Evolutionary conservation across 2,329 filamentous ascomycete genomes (phyloP).

Genomic region (Colletotrichum chrysophilum): DNA sequence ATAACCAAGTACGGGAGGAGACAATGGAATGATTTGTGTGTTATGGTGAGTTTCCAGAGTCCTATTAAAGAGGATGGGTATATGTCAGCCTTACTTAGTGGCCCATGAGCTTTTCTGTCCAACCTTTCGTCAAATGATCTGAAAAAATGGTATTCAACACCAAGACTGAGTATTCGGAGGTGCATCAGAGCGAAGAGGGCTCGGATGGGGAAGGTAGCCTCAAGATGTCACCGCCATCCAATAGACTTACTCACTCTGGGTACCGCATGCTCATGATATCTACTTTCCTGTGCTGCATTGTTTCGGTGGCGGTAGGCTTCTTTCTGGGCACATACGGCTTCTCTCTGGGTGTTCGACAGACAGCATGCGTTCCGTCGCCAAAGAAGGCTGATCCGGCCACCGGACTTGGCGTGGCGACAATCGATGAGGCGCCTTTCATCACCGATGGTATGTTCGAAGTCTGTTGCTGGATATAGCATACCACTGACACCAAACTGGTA

Average conservation of each 20-base stretch:
- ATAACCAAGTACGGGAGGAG: background rate
- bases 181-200: background rate
- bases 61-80: background rate
- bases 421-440: background rate
- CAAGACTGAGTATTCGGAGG: background rate
- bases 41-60: background rate
- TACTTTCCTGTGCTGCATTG: background rate
- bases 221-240: background rate
- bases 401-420: background rate
- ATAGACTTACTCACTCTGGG: background rate
- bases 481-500: background rate
- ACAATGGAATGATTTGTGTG: background rate
- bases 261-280: background rate
- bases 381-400: background rate
- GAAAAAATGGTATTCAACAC: background rate
- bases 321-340: background rate
- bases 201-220: background rate
- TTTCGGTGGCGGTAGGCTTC: background rate
- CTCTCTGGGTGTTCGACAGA: background rate
- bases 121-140: background rate
- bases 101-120: background rate
- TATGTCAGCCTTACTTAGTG: fast-evolving
- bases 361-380: background rate
- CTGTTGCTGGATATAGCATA: background rate
- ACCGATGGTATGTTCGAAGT: background rate